Evolutionary conservation across 164 flowering plant genomes (phyloP), one percentile per base, ranked within the genome.

Genomic region (Magnolia officinalis): DNA sequence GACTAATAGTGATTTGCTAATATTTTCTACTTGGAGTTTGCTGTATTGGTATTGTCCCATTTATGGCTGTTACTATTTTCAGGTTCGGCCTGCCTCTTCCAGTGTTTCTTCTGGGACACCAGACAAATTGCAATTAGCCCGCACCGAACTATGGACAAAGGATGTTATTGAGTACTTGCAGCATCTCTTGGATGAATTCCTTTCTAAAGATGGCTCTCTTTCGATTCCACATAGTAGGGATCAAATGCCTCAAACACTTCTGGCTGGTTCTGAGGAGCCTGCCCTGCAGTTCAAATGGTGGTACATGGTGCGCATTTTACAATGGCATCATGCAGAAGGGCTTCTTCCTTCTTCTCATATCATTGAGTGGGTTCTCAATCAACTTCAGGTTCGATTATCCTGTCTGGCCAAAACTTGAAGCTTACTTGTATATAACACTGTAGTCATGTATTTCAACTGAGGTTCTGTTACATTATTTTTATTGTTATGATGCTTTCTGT

Each of bases 71-170:
- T 77, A 71, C 31, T 16, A 8, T 75, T 82, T 86, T 78, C 91
- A 96, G 99, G 89, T 90, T 73, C 90, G 94, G 10, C 90, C 96
- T 23, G 83, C 83, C 59, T 82, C 91, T 67, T 73, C 87, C 24
- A 76, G 81, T 82, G 82, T 87, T 78, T 83, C 97, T 63, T 89
- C 97, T 67, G 92, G 94, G 72, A 74, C 84, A 21, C 78, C 88
- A 78, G 98, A 96, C 75, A 91, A 87, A 86, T 82, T 83, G 76
- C 97, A 87, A 72, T 71, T 85, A 31, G 78, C 90, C 67, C 93
- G 98, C 75, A 82, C 98, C 24, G 98, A 96, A 82, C 86, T 86
- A 18, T 96, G 99, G 98, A 94, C 99, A 52, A 96, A 89, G 84
- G 98, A 96, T 88, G 86, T 96, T 64, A 85, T 88, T 81, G 98